Evolutionary conservation across 2,329 filamentous ascomycete species (phyloP).

Genomic region (Ophiostoma montium): DNA sequence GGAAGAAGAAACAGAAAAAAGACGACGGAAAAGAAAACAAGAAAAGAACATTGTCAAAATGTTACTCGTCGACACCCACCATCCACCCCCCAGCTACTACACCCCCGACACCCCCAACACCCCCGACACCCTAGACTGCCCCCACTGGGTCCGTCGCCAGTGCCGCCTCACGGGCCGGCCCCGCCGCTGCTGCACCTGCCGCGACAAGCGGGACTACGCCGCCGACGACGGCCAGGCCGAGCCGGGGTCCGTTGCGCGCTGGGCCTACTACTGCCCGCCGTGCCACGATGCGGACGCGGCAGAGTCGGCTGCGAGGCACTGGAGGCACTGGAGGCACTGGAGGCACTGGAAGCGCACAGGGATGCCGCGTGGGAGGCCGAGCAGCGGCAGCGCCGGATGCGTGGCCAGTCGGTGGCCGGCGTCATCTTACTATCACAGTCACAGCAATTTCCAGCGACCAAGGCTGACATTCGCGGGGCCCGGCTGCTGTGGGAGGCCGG

Average conservation of each 20-base stretch:
- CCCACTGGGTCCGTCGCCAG: constrained; percentile 4
- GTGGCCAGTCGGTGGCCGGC: not conserved
- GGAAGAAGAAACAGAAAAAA: too few relatives aligned
- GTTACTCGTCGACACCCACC: too few relatives aligned
- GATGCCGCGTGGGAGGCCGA: not conserved
- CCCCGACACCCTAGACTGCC: not conserved
- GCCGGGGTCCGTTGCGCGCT: not conserved
- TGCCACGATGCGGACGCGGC: constrained; percentile 1
- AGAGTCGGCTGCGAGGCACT: too few relatives aligned
- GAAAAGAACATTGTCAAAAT: too few relatives aligned
- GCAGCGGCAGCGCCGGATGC: not conserved
- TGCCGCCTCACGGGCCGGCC: constrained; percentile 3
- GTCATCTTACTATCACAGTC: not conserved
- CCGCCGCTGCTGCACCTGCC: constrained; percentile 6
- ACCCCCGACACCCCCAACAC: not conserved
- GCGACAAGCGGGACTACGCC: not conserved
- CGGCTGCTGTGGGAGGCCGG: not conserved
- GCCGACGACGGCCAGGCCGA: constrained; percentile 3
- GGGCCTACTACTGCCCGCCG: constrained; percentile 7
- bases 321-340: too few relatives aligned
- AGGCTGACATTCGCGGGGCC: not conserved
- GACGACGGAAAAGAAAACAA: not conserved
- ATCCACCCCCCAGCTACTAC: not conserved
- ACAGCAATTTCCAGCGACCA: not conserved
- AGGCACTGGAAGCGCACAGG: not conserved